Evolutionary conservation across 805 yeast genomes (phyloP).

Genomic region (Ogataea trehalophila): DNA sequence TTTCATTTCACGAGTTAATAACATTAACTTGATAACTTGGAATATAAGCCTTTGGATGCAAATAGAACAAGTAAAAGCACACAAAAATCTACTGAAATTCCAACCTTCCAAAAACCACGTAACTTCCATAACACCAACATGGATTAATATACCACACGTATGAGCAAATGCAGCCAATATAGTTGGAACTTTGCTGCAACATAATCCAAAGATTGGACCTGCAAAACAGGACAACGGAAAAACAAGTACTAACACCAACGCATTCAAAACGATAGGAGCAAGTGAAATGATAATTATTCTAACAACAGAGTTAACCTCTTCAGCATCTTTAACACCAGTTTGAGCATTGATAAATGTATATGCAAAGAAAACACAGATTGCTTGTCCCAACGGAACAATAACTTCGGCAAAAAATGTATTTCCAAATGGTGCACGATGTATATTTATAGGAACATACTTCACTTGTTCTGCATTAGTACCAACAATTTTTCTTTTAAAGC

Average conservation of each 20-base stretch:
- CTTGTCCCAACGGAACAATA: constrained; percentile 63
- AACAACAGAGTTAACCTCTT: constrained; percentile 52
- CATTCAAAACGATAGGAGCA: constrained; percentile 44
- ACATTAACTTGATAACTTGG: constrained; percentile 28
- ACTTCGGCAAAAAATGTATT: constrained; percentile 80
- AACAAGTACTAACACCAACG: constrained; percentile 27
- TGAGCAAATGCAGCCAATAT: constrained; percentile 39
- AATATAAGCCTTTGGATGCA: constrained; percentile 34
- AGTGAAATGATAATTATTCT: constrained; percentile 53
- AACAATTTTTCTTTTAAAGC: constrained; percentile 67
- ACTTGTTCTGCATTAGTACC: constrained; percentile 32
- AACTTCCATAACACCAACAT: constrained; percentile 33
- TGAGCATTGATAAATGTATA: constrained; percentile 82
- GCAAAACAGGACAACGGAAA: constrained; percentile 34
- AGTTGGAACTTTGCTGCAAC: constrained; percentile 32
- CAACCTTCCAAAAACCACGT: constrained; percentile 39
- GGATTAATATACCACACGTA: constrained; percentile 29
- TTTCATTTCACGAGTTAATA: constrained; percentile 38
- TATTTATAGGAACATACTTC: constrained; percentile 31
- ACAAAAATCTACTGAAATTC: constrained; percentile 34
- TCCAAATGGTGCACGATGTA: constrained; percentile 73
- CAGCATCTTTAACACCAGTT: constrained; percentile 62
- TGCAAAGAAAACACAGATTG: constrained; percentile 65
- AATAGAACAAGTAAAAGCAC: constrained; percentile 35
- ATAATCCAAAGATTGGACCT: constrained; percentile 33